These are phyloP conservation scores for Puccinia novopanici DNA, from an alignment of 1,284 basidiomycete species.

Conservation along the genomic window DNA sequence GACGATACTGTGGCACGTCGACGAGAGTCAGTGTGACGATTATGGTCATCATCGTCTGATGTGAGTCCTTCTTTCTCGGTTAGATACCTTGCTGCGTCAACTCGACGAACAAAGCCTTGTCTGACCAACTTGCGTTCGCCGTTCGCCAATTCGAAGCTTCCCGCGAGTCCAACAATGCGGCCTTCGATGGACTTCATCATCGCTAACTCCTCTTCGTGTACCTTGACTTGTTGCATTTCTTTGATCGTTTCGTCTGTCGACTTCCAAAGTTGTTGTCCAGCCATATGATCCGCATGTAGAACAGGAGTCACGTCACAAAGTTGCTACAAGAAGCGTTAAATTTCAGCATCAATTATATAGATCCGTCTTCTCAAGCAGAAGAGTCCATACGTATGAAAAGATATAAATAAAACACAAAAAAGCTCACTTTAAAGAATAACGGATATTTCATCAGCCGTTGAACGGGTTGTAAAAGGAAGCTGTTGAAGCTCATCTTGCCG, in stretches of 20 bases:
- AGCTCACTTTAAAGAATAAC: conserved; percentile 72
- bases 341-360: background rate
- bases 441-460: conserved; percentile 73
- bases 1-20: background rate
- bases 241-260: conserved; percentile 71
- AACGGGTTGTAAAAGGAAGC: conserved; percentile 73
- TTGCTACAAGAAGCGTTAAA: conserved; percentile 61
- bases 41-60: background rate
- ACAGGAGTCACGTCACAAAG: conserved; percentile 71
- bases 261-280: conserved; percentile 69
- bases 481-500: conserved; percentile 68
- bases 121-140: conserved; percentile 73
- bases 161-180: conserved; percentile 67
- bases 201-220: conserved; percentile 77
- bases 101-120: conserved; percentile 56
- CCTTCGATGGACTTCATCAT: conserved; percentile 67
- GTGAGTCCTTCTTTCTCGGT: background rate
- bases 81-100: background rate
- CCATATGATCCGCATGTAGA: conserved; percentile 69
- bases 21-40: background rate
- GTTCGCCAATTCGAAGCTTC: conserved; percentile 65
- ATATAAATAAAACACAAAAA: no score
- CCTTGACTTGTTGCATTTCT: conserved; percentile 77
- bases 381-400: background rate
- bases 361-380: background rate